Conservation (phyloP, 2,329 filamentous ascomycete genomes). For the Rutstroemia sp. region DNA sequence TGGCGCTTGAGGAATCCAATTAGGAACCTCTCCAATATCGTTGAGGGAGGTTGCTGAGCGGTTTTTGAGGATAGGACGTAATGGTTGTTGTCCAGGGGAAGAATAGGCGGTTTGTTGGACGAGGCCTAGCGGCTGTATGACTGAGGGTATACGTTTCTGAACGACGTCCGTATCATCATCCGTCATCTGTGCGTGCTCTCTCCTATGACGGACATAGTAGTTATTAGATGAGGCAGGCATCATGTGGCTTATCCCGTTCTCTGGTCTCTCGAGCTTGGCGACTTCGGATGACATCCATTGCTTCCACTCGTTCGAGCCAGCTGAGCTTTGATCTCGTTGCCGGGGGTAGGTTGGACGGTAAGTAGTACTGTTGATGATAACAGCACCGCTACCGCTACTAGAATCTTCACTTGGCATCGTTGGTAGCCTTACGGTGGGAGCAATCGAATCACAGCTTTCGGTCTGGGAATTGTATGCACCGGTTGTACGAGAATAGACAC, state of each 20-base stretch:
- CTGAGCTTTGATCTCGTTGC: conserved; percentile 35
- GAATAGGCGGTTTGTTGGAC: conserved; percentile 14
- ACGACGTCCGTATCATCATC: conserved; percentile 28
- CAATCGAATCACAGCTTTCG: neutral
- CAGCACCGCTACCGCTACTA: conserved; percentile 28
- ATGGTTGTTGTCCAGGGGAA: conserved; percentile 2
- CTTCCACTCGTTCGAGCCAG: conserved; percentile 48
- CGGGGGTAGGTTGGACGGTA: conserved; percentile 26
- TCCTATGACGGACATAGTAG: conserved; percentile 35
- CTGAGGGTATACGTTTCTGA: conserved; percentile 7
- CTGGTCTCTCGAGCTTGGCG: conserved; percentile 37
- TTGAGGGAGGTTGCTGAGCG: conserved; percentile 18
- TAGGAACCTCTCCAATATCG: conserved; percentile 10
- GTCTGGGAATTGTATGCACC: conserved; percentile 21
- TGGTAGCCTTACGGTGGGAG: conserved; percentile 13
- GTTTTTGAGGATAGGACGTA: conserved; percentile 27
- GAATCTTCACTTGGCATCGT: conserved; percentile 11
- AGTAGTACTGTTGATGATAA: conserved; percentile 29
- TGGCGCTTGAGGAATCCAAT: neutral
- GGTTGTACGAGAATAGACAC: conserved; percentile 29
- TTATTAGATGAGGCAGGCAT: conserved; percentile 26
- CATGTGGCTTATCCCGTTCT: conserved; percentile 14
- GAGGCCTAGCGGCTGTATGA: conserved; percentile 21
- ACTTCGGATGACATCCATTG: conserved; percentile 46
- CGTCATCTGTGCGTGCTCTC: conserved; percentile 44